phyloP scores from a whole-genome alignment of 1,284 basidiomycete species.

The Meira nashicola region DNA sequence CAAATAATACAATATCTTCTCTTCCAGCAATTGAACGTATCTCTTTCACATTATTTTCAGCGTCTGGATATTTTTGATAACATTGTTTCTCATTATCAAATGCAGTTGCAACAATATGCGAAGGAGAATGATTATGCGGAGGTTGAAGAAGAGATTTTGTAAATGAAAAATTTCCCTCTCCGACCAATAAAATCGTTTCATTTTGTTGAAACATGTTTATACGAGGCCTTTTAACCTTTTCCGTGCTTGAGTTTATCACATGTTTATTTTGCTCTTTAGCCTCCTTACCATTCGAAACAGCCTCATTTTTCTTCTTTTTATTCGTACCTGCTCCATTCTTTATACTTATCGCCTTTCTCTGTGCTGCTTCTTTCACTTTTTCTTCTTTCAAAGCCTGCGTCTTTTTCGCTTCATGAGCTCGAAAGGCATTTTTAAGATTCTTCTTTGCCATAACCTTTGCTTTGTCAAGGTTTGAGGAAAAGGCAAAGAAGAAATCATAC shows the following conservation, averaged over 20 bases:
- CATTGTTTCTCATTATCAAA: constrained; percentile 77
- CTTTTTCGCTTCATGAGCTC: constrained; percentile 26
- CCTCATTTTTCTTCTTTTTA: constrained; percentile 11
- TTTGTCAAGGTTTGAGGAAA: background rate
- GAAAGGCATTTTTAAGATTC: constrained; percentile 32
- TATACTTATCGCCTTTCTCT: constrained; percentile 30
- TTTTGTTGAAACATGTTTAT: constrained; percentile 67
- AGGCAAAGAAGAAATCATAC: background rate
- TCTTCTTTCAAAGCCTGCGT: constrained; percentile 20
- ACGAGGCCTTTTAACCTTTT: constrained; percentile 52
- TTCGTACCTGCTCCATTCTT: constrained; percentile 13
- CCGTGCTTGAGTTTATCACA: too few relatives aligned
- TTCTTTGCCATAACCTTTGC: constrained; percentile 32
- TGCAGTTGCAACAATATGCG: constrained; percentile 76
- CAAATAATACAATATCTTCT: constrained; percentile 72
- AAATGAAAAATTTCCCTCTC: constrained; percentile 95
- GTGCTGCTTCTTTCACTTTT: constrained; percentile 28
- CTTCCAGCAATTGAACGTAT: constrained; percentile 46
- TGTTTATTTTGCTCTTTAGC: too few relatives aligned
- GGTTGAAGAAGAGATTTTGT: constrained; percentile 65
- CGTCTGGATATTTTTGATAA: constrained; percentile 78
- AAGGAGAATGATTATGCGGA: constrained; percentile 57
- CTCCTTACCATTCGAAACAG: background rate
- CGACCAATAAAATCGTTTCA: constrained; percentile 79
- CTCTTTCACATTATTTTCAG: constrained; percentile 61